A percentile compares a stretch with the other conserved stretches of the same genome.
Evolutionary conservation across 768 basidiomycete genomes (phyloP).

Genomic region (Cystoderma amianthinum): DNA sequence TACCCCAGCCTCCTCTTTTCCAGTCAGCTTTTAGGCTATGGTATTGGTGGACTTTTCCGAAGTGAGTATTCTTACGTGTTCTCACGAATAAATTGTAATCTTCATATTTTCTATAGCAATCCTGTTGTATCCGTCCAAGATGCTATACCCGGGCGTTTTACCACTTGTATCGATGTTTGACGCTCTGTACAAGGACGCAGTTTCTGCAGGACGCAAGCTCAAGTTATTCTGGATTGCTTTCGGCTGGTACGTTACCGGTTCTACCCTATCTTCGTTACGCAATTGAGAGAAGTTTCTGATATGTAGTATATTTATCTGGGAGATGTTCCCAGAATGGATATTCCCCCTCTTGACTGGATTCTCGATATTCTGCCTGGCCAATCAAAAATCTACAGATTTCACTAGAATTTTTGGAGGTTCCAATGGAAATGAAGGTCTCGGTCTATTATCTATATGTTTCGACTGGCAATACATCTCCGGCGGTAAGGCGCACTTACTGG

Average conservation of each 20-base stretch:
- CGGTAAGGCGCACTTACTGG: too few relatives aligned
- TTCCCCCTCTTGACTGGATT: slow-evolving; percentile 57
- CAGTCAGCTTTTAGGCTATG: slow-evolving; percentile 39
- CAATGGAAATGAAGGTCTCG: slow-evolving; percentile 61
- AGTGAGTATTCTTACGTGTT: slow-evolving; percentile 17
- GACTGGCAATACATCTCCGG: slow-evolving; percentile 59
- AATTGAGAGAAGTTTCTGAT: background rate
- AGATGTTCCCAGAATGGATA: slow-evolving; percentile 46
- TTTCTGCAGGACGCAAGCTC: slow-evolving; percentile 30
- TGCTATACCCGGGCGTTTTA: slow-evolving; percentile 41
- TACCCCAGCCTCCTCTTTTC: slow-evolving; percentile 21
- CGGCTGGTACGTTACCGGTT: slow-evolving; percentile 23
- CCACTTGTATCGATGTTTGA: slow-evolving; percentile 45
- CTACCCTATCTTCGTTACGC: slow-evolving; percentile 9
- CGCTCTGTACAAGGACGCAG: slow-evolving; percentile 35
- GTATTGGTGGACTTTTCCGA: slow-evolving; percentile 47
- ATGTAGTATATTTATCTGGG: slow-evolving; percentile 41
- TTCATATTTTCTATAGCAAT: slow-evolving; percentile 20
- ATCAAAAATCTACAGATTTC: slow-evolving; percentile 34
- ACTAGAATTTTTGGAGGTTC: slow-evolving; percentile 60
- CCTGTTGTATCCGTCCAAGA: slow-evolving; percentile 46
- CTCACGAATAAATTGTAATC: background rate
- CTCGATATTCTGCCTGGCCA: slow-evolving; percentile 51
- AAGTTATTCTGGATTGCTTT: slow-evolving; percentile 42
- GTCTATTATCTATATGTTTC: slow-evolving; percentile 47